These are phyloP conservation scores for Sporothrix globosa DNA, from an alignment of 2,329 filamentous ascomycete species.

Conservation along the genomic window DNA sequence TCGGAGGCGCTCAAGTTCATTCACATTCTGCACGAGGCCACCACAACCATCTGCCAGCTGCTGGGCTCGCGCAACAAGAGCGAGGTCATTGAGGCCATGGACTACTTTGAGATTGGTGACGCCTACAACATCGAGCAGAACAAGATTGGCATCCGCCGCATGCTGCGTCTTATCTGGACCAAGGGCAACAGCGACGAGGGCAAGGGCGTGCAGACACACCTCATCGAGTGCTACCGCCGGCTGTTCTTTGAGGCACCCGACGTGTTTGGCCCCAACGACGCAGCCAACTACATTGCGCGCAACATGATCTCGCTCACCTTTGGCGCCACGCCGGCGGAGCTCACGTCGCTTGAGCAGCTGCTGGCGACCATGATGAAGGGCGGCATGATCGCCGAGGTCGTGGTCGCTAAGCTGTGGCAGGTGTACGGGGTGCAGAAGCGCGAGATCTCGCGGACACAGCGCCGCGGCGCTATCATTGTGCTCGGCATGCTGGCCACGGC, in stretches of 20 bases:
- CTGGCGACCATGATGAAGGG: conserved; percentile 97
- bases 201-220: conserved; percentile 93
- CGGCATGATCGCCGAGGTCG: conserved; percentile 79
- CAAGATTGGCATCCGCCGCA: conserved; percentile 87
- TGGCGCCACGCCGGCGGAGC: conserved; percentile 88
- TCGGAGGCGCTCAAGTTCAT: conserved; percentile 93
- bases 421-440: conserved; percentile 93
- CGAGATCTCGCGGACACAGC: conserved; percentile 88
- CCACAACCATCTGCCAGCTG: conserved; percentile 79
- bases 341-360: conserved; percentile 93
- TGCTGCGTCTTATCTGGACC: conserved; percentile 98
- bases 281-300: conserved; percentile 91
- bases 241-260: conserved; percentile 96
- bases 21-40: conserved; percentile 82
- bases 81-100: conserved; percentile 98
- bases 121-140: conserved; percentile 96
- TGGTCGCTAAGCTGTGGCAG: conserved; percentile 93
- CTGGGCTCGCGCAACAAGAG: conserved; percentile 96
- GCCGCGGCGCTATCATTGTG: conserved; percentile 92
- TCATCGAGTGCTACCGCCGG: conserved; percentile 95
- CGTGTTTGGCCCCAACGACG: conserved; percentile 82
- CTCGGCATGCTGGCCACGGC: conserved; percentile 95
- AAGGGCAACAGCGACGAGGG: conserved; percentile 99
- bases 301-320: conserved; percentile 99
- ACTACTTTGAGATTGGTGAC: conserved; percentile 94